Base-by-base conservation (phyloP, 257 asterid species). In the Phtheirospermum japonicum region DNA sequence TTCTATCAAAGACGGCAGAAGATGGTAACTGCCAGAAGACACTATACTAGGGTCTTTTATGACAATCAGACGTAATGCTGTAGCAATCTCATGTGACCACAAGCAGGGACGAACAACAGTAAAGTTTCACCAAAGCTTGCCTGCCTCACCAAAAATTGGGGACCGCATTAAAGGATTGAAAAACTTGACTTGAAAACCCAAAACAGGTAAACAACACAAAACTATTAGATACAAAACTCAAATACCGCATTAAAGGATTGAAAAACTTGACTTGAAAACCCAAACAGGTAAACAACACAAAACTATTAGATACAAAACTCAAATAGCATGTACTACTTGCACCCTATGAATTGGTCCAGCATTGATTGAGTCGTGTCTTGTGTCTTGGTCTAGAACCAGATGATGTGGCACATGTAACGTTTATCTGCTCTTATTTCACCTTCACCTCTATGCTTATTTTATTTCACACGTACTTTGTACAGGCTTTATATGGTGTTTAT, bases 31-130 rank as follows among this genome's bases (percentile, higher is more conserved):
- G 85, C 88, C 82, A 83, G 69, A 92, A 75, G 67, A 80, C 72
- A 55, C 79, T n/a, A n/a, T n/a, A n/a, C n/a, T 74, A 70, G 33
- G 69, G 61, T 86, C 86, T 76, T 80, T 87, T 2, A 85, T 80
- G 61, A 78, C 85, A 75, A 80, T 87, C 59, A 92, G 69, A 46
- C 91, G 80, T 64, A 89, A 81, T 34, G 95, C 97, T 76, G 96
- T 92, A 48, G 99, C 97, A 75, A 87, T n/a, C 73, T 92, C 99
- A 71, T 82, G 80, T 60, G 96, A 86, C 97, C 99, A 92, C n/a
- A 75, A 86, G 89, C 78, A 89, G 82, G 57, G 89, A 85, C n/a
- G 99, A 49, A 81, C 76, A 50, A 82, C 80, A 53, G 90, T 81
- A 82, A 72, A 92, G 94, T 69, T 87, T 89, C 80, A 82, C 86